Percentiles rank a stretch among this genome's conserved stretches.
These are phyloP conservation scores for Paramarasmius palmivorus DNA, from an alignment of 1,284 basidiomycete species.

Conservation along the genomic window DNA sequence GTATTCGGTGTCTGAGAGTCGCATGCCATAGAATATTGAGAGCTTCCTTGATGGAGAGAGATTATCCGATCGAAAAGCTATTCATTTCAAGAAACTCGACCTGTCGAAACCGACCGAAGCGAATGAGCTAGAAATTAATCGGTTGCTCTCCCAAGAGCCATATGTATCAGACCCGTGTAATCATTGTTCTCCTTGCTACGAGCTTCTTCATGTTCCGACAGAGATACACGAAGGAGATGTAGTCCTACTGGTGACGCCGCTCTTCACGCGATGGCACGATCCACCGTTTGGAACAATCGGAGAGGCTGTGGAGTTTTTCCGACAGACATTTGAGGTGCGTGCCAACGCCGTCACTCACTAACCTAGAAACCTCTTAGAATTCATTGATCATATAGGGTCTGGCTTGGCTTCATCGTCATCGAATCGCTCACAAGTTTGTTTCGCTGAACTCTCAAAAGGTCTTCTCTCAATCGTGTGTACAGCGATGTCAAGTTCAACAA, in stretches of 20 bases:
- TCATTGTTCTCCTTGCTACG: constrained; percentile 23
- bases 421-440: constrained; percentile 30
- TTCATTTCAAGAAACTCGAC: constrained; percentile 9
- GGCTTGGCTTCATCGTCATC: constrained; percentile 28
- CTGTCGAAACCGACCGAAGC: not conserved
- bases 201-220: constrained; percentile 21
- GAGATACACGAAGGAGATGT: not conserved
- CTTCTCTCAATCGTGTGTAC: not conserved
- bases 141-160: constrained; percentile 1
- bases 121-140: constrained; percentile 10
- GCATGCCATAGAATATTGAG: not conserved
- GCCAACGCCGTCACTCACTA: not conserved
- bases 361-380: not conserved
- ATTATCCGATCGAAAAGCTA: constrained; percentile 2
- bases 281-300: not conserved
- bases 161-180: constrained; percentile 20
- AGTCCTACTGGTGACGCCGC: not conserved
- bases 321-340: constrained; percentile 2
- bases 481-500: constrained; percentile 36
- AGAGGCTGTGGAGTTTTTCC: not conserved
- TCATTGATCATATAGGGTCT: constrained; percentile 24
- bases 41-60: constrained; percentile 8
- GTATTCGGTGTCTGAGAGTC: too few species aligned
- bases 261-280: constrained; percentile 2
- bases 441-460: not conserved